Percentiles rank a stretch among this genome's conserved stretches.
Conservation (phyloP, 2,329 filamentous ascomycete genomes). For the Aspergillus aculeatinus region DNA sequence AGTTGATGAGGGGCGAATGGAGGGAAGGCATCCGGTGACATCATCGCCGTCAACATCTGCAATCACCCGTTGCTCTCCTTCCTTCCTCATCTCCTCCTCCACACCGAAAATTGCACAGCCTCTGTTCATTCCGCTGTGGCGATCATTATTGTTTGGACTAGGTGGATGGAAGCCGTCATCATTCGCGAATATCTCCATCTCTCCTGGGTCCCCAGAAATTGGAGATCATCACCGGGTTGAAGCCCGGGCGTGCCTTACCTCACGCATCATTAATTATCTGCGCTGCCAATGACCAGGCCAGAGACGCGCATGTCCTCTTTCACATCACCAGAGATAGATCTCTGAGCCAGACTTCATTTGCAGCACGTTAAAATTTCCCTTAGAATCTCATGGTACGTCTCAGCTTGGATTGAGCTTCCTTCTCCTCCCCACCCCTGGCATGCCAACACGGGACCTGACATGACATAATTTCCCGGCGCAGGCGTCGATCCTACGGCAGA, state of each 20-base stretch:
- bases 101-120: background rate
- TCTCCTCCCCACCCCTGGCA: no score
- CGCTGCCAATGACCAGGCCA: background rate
- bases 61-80: background rate
- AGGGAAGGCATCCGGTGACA: background rate
- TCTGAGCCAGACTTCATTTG: background rate
- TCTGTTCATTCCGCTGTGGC: background rate
- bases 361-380: background rate
- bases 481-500: constrained; percentile 81
- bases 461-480: constrained; percentile 25
- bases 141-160: background rate
- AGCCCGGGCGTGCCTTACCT: background rate
- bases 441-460: constrained; percentile 8
- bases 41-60: background rate
- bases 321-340: background rate
- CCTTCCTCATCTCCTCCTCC: background rate
- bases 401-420: background rate
- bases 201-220: background rate
- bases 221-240: background rate
- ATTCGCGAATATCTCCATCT: background rate
- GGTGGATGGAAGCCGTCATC: background rate
- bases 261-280: background rate
- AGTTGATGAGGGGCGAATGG: background rate
- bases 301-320: background rate
- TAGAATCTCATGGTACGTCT: background rate